Evolutionary conservation across 805 yeast genomes (phyloP).

Genomic region (Cyberlindnera mrakii): DNA sequence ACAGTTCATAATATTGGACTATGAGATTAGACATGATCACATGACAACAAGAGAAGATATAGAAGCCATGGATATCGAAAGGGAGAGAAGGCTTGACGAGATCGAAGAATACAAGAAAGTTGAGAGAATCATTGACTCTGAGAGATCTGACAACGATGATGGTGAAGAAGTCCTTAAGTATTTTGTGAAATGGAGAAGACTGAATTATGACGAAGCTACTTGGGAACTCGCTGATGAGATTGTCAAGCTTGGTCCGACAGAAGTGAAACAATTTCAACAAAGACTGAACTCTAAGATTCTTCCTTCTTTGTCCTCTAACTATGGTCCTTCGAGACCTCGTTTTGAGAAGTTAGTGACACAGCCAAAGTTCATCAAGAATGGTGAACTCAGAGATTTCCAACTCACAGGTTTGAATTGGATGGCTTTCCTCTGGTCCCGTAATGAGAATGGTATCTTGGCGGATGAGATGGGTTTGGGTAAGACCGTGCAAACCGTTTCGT

Average conservation of each 20-base stretch:
- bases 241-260: conserved; percentile 76
- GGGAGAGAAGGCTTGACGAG: conserved; percentile 79
- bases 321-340: conserved; percentile 71
- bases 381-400: conserved; percentile 94
- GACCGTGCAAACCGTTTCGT: conserved; percentile 94
- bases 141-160: conserved; percentile 55
- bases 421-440: conserved; percentile 97
- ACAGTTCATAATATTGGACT: conserved; percentile 65
- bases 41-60: conserved; percentile 83
- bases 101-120: conserved; percentile 77
- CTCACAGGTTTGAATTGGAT: conserved; percentile 98
- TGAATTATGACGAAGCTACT: conserved; percentile 91
- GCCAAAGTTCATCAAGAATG: conserved; percentile 85
- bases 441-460: conserved; percentile 95
- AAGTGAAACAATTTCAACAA: conserved; percentile 76
- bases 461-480: conserved; percentile 99
- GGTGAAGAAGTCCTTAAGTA: conserved; percentile 70
- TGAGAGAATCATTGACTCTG: conserved; percentile 84
- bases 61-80: conserved; percentile 89
- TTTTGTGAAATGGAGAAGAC: conserved; percentile 87
- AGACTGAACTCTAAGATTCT: conserved; percentile 78
- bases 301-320: conserved; percentile 74
- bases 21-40: conserved; percentile 73
- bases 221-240: conserved; percentile 93
- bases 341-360: conserved; percentile 84